Evolutionary conservation across 768 basidiomycete genomes (phyloP).

Genomic region (Mycena olivaceomarginata): DNA sequence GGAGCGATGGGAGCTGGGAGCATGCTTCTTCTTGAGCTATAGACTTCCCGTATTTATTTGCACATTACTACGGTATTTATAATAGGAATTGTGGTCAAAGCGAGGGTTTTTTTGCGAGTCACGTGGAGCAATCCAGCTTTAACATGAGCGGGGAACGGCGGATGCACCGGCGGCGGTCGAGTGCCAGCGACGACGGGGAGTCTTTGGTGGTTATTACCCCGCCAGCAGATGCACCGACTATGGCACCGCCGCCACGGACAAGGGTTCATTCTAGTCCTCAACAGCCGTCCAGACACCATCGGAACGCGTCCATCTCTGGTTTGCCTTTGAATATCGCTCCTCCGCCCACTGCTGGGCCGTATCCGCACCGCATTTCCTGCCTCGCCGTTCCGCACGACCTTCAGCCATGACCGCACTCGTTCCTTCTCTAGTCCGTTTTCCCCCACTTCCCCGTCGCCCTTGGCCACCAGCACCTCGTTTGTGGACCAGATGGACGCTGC

Average conservation of each 20-base stretch:
- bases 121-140: no score
- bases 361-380: slow-evolving; percentile 53
- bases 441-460: slow-evolving; percentile 70
- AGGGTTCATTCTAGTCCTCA: slow-evolving; percentile 54
- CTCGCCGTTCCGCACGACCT: slow-evolving; percentile 58
- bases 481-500: slow-evolving; percentile 47
- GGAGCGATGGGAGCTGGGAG: slow-evolving; percentile 86
- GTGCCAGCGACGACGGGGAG: slow-evolving; percentile 38
- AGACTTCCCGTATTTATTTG: neutral
- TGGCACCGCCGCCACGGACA: slow-evolving; percentile 47
- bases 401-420: slow-evolving; percentile 64
- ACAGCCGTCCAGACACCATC: slow-evolving; percentile 42
- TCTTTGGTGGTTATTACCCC: slow-evolving; percentile 47
- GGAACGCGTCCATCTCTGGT: slow-evolving; percentile 52
- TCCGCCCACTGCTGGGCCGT: slow-evolving; percentile 55
- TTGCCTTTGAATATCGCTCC: slow-evolving; percentile 42
- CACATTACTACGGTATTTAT: slow-evolving; percentile 10
- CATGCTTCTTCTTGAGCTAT: slow-evolving; percentile 66
- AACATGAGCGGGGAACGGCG: slow-evolving; percentile 32
- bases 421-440: slow-evolving; percentile 72
- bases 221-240: slow-evolving; percentile 40
- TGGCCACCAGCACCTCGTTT: slow-evolving; percentile 62
- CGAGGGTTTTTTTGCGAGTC: no score
- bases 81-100: neutral
- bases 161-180: slow-evolving; percentile 42